phyloP scores from a whole-genome alignment of 306 rosid genomes.

The Castanea crenata region DNA sequence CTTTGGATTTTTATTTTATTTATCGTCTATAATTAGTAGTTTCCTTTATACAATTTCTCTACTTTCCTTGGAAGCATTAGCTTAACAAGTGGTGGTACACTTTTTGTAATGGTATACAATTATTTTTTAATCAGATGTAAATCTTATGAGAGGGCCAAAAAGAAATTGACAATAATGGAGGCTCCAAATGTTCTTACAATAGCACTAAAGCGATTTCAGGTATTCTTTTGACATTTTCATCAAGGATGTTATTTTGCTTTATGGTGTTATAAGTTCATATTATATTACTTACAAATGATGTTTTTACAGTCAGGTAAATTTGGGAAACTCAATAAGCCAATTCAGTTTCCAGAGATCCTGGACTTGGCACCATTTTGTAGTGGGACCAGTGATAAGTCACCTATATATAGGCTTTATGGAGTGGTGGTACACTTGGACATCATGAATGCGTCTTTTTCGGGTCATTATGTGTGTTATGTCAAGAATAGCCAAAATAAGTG shows the following conservation, averaged over 20 bases:
- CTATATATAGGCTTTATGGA: constrained; percentile 79
- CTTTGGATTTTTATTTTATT: neutral
- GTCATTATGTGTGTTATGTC: constrained; percentile 94
- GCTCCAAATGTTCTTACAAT: constrained; percentile 95
- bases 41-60: neutral
- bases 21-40: neutral
- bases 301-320: constrained; percentile 83
- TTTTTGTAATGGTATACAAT: constrained; percentile 16
- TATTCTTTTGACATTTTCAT: constrained; percentile 28
- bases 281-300: constrained; percentile 1
- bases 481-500: constrained; percentile 86
- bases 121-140: constrained; percentile 68
- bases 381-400: constrained; percentile 88
- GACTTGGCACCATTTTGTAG: constrained; percentile 86
- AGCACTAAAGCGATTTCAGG: constrained; percentile 98
- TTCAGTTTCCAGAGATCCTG: constrained; percentile 78
- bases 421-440: constrained; percentile 92
- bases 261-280: constrained; percentile 2
- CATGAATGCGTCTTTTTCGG: constrained; percentile 94
- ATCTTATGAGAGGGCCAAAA: constrained; percentile 94
- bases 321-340: constrained; percentile 94
- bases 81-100: neutral
- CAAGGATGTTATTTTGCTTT: constrained; percentile 4
- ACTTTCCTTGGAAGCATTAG: neutral
- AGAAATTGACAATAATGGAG: constrained; percentile 83